These are phyloP conservation scores for Xylariaceae sp. DNA, from an alignment of 2,329 filamentous ascomycete genomes.

Conservation along the genomic window DNA sequence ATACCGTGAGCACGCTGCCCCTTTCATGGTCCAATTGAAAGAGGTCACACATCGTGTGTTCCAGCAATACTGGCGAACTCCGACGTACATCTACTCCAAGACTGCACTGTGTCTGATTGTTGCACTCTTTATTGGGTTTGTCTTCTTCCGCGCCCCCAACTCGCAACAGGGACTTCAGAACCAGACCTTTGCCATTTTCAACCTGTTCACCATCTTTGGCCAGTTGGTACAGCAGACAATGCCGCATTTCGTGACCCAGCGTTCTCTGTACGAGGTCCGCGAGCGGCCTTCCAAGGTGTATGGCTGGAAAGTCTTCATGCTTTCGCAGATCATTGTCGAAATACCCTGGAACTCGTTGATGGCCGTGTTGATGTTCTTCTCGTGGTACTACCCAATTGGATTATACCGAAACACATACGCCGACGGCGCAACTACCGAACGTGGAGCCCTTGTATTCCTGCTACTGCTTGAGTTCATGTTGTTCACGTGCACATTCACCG, in stretches of 20 bases:
- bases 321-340: slow-evolving; percentile 80
- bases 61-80: slow-evolving; percentile 89
- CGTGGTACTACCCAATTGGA: slow-evolving; percentile 84
- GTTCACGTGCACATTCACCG: slow-evolving; percentile 78
- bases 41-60: slow-evolving; percentile 74
- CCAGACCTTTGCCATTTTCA: slow-evolving; percentile 84
- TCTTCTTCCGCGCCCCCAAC: slow-evolving; percentile 71
- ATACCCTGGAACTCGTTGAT: slow-evolving; percentile 80
- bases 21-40: slow-evolving; percentile 65
- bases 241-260: slow-evolving; percentile 81
- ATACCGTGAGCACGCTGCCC: slow-evolving; percentile 78
- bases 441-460: slow-evolving; percentile 77
- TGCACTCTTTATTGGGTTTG: slow-evolving; percentile 77
- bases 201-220: slow-evolving; percentile 78
- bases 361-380: slow-evolving; percentile 73
- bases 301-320: slow-evolving; percentile 81
- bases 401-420: slow-evolving; percentile 67
- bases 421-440: slow-evolving; percentile 61
- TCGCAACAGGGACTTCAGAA: slow-evolving; percentile 78
- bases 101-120: slow-evolving; percentile 61
- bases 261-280: slow-evolving; percentile 78
- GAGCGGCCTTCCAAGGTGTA: slow-evolving; percentile 84
- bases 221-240: slow-evolving; percentile 77
- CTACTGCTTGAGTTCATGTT: slow-evolving; percentile 73
- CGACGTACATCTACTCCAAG: slow-evolving; percentile 87